These are phyloP conservation scores for Colletotrichum godetiae DNA, from an alignment of 2,329 filamentous ascomycete species.

Conservation along the genomic window DNA sequence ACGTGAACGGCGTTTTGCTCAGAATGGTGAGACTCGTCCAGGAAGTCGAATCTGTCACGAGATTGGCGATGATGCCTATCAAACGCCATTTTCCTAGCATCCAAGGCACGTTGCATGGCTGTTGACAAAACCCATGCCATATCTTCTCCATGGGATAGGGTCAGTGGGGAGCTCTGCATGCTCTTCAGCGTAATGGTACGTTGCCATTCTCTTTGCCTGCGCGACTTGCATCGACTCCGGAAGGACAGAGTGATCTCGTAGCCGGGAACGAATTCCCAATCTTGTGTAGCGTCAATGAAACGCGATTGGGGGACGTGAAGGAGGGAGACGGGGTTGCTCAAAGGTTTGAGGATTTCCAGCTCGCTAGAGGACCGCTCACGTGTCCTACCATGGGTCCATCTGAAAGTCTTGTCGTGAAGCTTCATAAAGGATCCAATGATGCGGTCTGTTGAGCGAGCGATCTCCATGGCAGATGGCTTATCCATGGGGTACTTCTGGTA, in stretches of 20 bases:
- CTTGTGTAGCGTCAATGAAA: slow-evolving; percentile 57
- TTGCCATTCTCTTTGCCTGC: slow-evolving; percentile 49
- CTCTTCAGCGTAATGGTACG: slow-evolving; percentile 57
- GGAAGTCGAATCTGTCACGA: slow-evolving; percentile 50
- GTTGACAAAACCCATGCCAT: slow-evolving; percentile 58
- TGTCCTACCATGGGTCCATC: slow-evolving; percentile 57
- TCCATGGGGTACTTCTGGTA: slow-evolving; percentile 61
- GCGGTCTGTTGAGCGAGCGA: slow-evolving; percentile 60
- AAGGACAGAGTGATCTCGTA: slow-evolving; percentile 60
- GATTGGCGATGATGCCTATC: slow-evolving; percentile 49
- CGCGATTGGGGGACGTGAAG: slow-evolving; percentile 57
- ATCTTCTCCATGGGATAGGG: slow-evolving; percentile 56
- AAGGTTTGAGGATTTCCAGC: slow-evolving; percentile 53
- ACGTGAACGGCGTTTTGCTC: slow-evolving; percentile 59
- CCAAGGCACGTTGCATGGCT: slow-evolving; percentile 54
- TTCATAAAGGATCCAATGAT: slow-evolving; percentile 63
- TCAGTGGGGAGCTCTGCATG: slow-evolving; percentile 59
- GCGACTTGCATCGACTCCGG: slow-evolving; percentile 52
- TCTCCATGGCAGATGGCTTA: slow-evolving; percentile 55
- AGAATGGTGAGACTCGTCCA: slow-evolving; percentile 51
- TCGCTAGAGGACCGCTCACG: slow-evolving; percentile 49
- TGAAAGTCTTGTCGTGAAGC: slow-evolving; percentile 61
- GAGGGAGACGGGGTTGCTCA: slow-evolving; percentile 56
- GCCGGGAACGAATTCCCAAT: slow-evolving; percentile 60
- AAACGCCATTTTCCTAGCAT: slow-evolving; percentile 53